These are phyloP conservation scores for Incumbomyces lentus DNA, from an alignment of 2,329 filamentous ascomycete genomes.

Conservation along the genomic window DNA sequence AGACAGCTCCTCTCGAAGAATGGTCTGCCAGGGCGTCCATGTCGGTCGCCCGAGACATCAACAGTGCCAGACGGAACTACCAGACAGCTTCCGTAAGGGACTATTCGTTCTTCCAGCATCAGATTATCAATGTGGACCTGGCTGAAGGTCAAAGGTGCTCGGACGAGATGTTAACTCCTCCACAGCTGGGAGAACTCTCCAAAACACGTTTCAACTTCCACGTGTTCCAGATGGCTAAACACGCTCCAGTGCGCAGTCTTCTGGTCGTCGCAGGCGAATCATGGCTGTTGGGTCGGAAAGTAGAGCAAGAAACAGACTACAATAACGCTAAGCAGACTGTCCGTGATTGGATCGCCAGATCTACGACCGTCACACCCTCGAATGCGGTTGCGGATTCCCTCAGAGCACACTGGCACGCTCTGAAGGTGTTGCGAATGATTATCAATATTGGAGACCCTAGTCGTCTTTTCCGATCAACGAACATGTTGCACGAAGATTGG, in stretches of 20 bases:
- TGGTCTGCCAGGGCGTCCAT: constrained; percentile 21
- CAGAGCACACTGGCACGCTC: constrained; percentile 27
- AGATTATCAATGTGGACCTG: constrained; percentile 3
- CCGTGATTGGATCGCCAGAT: constrained; percentile 22
- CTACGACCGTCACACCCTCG: constrained; percentile 1
- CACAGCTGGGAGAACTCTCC: neutral
- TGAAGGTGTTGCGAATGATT: constrained; percentile 17
- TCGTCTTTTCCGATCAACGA: constrained; percentile 13
- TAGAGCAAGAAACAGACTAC: constrained; percentile 25
- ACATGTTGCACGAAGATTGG: constrained; percentile 27
- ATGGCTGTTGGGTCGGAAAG: constrained; percentile 28
- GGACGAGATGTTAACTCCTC: constrained; percentile 2
- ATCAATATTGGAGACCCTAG: constrained; percentile 7
- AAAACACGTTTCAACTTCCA: constrained; percentile 23
- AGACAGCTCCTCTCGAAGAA: constrained; percentile 21
- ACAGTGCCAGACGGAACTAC: neutral
- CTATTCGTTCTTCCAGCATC: constrained; percentile 4
- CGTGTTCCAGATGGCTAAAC: constrained; percentile 22
- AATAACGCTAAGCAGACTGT: constrained; percentile 23
- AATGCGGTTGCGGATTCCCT: constrained; percentile 16
- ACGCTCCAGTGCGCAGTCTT: constrained; percentile 25
- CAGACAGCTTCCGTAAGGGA: neutral
- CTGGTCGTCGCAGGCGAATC: constrained; percentile 28
- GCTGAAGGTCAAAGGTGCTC: neutral
- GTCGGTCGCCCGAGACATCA: constrained; percentile 2